A percentile compares a stretch with the other conserved stretches of the same genome.
Evolutionary conservation across 2,329 filamentous ascomycete species (phyloP).

Genomic region (Pezicula neosporulosa): DNA sequence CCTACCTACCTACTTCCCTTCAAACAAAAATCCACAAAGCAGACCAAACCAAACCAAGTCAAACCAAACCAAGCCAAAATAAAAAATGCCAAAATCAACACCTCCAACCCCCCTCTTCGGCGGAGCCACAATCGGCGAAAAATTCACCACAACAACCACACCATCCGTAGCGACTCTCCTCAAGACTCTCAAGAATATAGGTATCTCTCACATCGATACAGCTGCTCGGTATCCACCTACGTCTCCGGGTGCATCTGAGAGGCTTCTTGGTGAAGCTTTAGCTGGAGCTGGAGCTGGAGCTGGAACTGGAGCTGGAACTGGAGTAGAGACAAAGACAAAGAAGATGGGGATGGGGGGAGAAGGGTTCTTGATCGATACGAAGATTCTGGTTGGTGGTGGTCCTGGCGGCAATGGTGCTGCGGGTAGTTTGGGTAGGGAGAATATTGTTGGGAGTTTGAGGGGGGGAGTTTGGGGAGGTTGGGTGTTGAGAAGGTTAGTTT

Average conservation of each 20-base stretch:
- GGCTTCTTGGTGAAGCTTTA: slow-evolving; percentile 4
- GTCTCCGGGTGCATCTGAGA: slow-evolving; percentile 5
- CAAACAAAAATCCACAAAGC: too few species aligned
- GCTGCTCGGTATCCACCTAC: slow-evolving; percentile 7
- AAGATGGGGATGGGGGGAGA: too few species aligned
- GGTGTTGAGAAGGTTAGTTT: not conserved
- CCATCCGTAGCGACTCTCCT: slow-evolving; percentile 1
- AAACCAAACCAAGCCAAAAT: too few species aligned
- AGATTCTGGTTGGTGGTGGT: slow-evolving; percentile 1
- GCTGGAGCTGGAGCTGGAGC: too few species aligned
- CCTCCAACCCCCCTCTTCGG: slow-evolving; percentile 5
- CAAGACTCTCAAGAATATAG: not conserved
- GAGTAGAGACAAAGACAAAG: too few species aligned
- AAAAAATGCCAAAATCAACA: not conserved
- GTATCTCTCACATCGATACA: slow-evolving; percentile 7
- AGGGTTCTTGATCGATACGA: slow-evolving; percentile 6
- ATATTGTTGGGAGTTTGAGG: not conserved
- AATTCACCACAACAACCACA: not conserved
- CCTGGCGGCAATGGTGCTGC: not conserved
- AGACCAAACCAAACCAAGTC: too few species aligned
- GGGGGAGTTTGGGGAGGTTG: not conserved
- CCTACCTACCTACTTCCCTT: too few species aligned
- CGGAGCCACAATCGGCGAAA: not conserved
- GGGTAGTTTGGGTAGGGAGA: not conserved
- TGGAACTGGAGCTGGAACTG: too few species aligned